Evolutionary conservation across 257 asterid genomes (phyloP), one percentile per base, ranked within the genome.

Genomic region (Misopates orontium): DNA sequence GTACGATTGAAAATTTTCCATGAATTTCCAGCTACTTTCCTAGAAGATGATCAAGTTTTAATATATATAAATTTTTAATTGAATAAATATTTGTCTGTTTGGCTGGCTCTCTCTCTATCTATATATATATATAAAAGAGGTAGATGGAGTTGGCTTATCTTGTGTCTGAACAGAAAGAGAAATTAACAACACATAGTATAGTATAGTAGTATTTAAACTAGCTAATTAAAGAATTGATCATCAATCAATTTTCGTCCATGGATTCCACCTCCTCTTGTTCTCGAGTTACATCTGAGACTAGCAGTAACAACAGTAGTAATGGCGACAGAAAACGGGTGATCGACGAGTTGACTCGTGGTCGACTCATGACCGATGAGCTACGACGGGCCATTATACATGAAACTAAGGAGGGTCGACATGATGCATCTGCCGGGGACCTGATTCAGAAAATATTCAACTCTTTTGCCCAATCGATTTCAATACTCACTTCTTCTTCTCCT

Each of bases 281-380:
- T 6, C 19, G 64, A 57, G 73, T 68, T 15, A 47, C 67, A 1
- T 14, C 66, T 15, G 64, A 25, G 18, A 54, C 36, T 58, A 28
- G 13, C 47, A 0, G 66, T 15, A 51, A 23, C 18, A 45, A 18
- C 28, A 18, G 11, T 52, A 12, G 24, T 25, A 24, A 8, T 68
- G 64, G 73, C 1, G 42, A 36, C 1, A 36, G 42, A 36, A 70
- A 71, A 14, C 71, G 70, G 61, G 75, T 77, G 17, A 65, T 79
- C 62, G 71, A 42, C 16, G 83, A 78, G 77, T 47, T 83, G 73
- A 72, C 62, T 17, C 86, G 79, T 3, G 90, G 94, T 13, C 80
- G 84, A 16, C 77, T 73, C 24, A 54, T 74, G 0, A 74, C 87
- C 4, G 77, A 70, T 47, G 73, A 57, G 61, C 81, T 86, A 56